These are phyloP conservation scores for Effrenium voratum DNA, from an alignment of 73 alveolate genomes.

Conservation along the genomic window DNA sequence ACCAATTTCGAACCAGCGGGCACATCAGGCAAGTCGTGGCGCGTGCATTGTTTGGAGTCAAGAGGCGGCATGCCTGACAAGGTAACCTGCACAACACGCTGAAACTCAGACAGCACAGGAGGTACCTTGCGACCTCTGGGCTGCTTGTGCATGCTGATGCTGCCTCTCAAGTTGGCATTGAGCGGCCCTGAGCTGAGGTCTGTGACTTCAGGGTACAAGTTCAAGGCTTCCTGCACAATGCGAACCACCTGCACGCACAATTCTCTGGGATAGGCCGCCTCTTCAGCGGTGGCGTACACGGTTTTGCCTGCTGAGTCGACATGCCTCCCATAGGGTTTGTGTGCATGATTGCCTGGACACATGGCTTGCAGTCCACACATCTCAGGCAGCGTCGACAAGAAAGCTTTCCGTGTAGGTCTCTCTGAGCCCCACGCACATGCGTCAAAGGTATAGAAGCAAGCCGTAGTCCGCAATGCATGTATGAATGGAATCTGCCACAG, in stretches of 20 bases:
- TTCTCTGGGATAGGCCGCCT: not conserved
- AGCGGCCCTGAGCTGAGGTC: not conserved
- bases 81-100: not conserved
- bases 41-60: not conserved
- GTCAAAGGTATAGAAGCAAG: no score
- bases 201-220: not conserved
- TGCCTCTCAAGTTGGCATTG: not conserved
- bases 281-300: not conserved
- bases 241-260: not conserved
- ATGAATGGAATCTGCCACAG: no score
- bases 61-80: not conserved
- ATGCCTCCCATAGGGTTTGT: not conserved
- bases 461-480: no score
- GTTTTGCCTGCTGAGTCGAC: not conserved
- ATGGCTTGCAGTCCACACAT: not conserved
- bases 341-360: not conserved
- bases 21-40: not conserved
- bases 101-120: not conserved
- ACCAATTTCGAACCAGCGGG: not conserved
- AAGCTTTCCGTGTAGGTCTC: not conserved
- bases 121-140: not conserved
- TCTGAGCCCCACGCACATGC: no score
- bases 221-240: not conserved
- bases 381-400: not conserved
- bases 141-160: not conserved